phyloP scores from a whole-genome alignment of 139 green algal genomes.

The Chlorella sp. region DNA sequence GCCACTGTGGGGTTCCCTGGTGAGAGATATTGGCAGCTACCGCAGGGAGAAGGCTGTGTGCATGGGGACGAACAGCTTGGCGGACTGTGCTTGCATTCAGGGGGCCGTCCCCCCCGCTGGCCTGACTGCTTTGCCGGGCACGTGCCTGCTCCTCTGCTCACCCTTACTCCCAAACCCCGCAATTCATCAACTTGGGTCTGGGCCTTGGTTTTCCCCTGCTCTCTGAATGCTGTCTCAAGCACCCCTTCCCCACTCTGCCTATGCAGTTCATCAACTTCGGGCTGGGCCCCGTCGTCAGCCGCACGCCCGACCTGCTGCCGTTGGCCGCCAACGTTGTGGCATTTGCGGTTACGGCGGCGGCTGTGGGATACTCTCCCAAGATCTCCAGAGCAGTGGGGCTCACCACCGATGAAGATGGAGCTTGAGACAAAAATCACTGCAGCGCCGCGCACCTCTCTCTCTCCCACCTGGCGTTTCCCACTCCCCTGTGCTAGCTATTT shows the following conservation, averaged over 20 bases:
- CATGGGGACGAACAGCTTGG: too few species aligned
- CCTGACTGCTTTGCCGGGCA: background rate
- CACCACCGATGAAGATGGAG: background rate
- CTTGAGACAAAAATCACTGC: too few species aligned
- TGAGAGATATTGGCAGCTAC: background rate
- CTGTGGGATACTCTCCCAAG: conserved; percentile 38
- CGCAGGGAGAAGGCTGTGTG: too few species aligned
- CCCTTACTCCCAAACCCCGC: too few species aligned
- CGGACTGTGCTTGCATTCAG: too few species aligned
- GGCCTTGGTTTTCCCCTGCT: background rate
- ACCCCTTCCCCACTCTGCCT: too few species aligned
- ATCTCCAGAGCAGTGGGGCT: conserved; percentile 19
- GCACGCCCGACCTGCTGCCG: conserved; percentile 64
- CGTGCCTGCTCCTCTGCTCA: background rate
- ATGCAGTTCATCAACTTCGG: conserved; percentile 76
- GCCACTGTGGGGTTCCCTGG: conserved; percentile 45
- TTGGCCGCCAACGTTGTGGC: conserved; percentile 59
- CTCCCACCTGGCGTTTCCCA: too few species aligned
- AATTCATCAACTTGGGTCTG: too few species aligned
- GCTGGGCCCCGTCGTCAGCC: conserved; percentile 68
- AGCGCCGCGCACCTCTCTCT: too few species aligned
- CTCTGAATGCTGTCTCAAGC: conserved; percentile 44
- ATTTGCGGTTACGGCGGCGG: conserved; percentile 48
- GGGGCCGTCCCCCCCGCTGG: too few species aligned
- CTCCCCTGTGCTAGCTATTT: background rate